Evolutionary conservation across 1,139 yeast species (phyloP), one percentile per base, ranked within the genome.

Genomic region (Lodderomyces jiufengensis): DNA sequence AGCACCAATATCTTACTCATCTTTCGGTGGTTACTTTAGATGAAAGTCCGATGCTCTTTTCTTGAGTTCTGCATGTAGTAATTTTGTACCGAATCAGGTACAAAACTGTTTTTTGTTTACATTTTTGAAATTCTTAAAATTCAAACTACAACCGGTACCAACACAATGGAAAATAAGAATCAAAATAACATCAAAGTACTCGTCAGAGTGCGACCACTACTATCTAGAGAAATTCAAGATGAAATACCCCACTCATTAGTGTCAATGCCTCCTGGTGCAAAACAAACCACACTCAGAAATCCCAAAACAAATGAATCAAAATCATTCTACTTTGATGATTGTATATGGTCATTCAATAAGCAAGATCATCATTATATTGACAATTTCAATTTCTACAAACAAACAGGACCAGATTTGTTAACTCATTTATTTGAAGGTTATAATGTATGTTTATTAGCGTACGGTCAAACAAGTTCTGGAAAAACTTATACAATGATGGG

Each of bases 401-500:
- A 62, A 10, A 63, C 78, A 4, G 92, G 88, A 0, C 66, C 70
- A 3, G 78, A 74, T 29, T 63, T 80, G 40, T 57, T 84, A n/a
- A 68, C 72, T 22, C 86, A 83, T 49, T 73, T 80, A 24, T 66
- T 82, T 46, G 70, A 70, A 39, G 94, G 94, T 0, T 84, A 71
- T 55, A 83, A 84, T 52, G 81, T 84, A 16, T 83, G 92, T 53
- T 70, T 84, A 9, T 66, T 84, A 48, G 90, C 92, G 0, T 80
- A 84, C 49, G 94, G 94, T 1, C 90, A 83, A 53, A 83, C 92
- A 0, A 84, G 90, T 3, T 61, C 70, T 1, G 92, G 92, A 3
- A 83, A 83, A 50, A 78, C 90, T 0, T 75, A 66, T 48, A 80
- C 90, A 1, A 82, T 83, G 88, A 77, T 80, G 80, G 90, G 90